Evolutionary conservation across 108 stramenopile species (phyloP).

Genomic region (Nitzschia inconspicua): DNA sequence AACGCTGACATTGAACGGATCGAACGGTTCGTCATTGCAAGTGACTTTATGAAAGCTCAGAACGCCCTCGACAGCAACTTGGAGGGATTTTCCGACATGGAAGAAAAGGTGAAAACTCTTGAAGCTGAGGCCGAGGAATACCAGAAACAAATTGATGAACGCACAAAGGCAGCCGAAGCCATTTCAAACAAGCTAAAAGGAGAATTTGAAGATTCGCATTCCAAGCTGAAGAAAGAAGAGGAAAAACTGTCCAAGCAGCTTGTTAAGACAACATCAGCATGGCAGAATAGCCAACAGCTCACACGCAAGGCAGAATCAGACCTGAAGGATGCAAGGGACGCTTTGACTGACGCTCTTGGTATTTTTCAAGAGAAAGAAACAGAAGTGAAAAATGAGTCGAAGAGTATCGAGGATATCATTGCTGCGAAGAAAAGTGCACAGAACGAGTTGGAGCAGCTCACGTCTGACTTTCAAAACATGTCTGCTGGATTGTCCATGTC

Average conservation of each 20-base stretch:
- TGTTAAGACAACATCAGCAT: slow-evolving; percentile 85
- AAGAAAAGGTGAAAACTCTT: slow-evolving; percentile 50
- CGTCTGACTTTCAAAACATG: slow-evolving; percentile 80
- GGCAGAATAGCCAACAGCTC: slow-evolving; percentile 72
- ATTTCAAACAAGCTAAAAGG: slow-evolving; percentile 52
- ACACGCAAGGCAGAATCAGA: slow-evolving; percentile 67
- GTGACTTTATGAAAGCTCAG: slow-evolving; percentile 73
- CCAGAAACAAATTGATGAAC: slow-evolving; percentile 45
- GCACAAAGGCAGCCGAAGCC: slow-evolving; percentile 58
- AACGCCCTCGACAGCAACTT: slow-evolving; percentile 50
- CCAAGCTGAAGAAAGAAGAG: slow-evolving; percentile 50
- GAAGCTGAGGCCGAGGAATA: slow-evolving; percentile 40
- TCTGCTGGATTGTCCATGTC: slow-evolving; percentile 80
- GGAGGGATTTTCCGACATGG: slow-evolving; percentile 62
- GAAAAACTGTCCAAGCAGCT: slow-evolving; percentile 92
- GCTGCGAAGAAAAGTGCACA: slow-evolving; percentile 67
- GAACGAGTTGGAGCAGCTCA: slow-evolving; percentile 45
- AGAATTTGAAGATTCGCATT: slow-evolving; percentile 55
- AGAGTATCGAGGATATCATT: slow-evolving; percentile 49
- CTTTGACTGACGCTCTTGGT: slow-evolving; percentile 54
- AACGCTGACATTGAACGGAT: slow-evolving; percentile 94
- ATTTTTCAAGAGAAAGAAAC: slow-evolving; percentile 54
- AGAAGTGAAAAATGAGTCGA: slow-evolving; percentile 52
- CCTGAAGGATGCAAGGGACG: slow-evolving; percentile 54
- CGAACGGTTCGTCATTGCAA: slow-evolving; percentile 92